phyloP scores from a whole-genome alignment of 352 stramenopile genomes.

The Phytopythium oedochilum region DNA sequence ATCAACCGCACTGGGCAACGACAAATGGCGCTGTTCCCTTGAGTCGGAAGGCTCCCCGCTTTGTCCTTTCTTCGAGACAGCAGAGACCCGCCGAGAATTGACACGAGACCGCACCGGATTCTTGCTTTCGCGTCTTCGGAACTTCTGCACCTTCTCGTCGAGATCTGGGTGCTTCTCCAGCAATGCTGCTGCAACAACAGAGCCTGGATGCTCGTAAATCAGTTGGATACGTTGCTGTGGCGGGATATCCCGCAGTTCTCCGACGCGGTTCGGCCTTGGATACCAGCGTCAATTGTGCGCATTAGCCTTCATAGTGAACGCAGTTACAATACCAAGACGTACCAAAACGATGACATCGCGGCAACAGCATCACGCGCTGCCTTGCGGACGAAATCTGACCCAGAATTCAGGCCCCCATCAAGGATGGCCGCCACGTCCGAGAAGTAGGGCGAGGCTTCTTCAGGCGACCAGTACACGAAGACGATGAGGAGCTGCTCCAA shows the following conservation, averaged over 20 bases:
- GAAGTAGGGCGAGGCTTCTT: conserved; percentile 38
- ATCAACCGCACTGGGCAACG: neutral
- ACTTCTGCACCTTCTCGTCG: conserved; percentile 11
- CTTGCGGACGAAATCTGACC: conserved; percentile 33
- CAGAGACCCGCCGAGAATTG: neutral
- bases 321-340: neutral
- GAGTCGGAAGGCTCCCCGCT: neutral
- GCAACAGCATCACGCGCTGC: conserved; percentile 41
- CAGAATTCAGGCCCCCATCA: conserved; percentile 36
- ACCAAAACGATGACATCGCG: conserved; percentile 47
- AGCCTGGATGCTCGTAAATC: conserved; percentile 41
- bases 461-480: conserved; percentile 45
- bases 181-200: conserved; percentile 37
- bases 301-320: neutral
- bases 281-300: neutral
- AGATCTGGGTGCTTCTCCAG: conserved; percentile 33
- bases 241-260: conserved; percentile 44
- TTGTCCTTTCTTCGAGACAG: neutral
- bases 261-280: conserved; percentile 38
- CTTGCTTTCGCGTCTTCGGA: neutral
- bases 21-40: neutral
- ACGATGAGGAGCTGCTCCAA: conserved; percentile 55
- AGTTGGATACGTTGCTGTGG: conserved; percentile 32
- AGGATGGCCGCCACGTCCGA: conserved; percentile 51
- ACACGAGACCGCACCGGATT: neutral